Evolutionary conservation across 2,329 filamentous ascomycete species (phyloP), one percentile per base, ranked within the genome.

Genomic region (Aureobasidium zeae): DNA sequence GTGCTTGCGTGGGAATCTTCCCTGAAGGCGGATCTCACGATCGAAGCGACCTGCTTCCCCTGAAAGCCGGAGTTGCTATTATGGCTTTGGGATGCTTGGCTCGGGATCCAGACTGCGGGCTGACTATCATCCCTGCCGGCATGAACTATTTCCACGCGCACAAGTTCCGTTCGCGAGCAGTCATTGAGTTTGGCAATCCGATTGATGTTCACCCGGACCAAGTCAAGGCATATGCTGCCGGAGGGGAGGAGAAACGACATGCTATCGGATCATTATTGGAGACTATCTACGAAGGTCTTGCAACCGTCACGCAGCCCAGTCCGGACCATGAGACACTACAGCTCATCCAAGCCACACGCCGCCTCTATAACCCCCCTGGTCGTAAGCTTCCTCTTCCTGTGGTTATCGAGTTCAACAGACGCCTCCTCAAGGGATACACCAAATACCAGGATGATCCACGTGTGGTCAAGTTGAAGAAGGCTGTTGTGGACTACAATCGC

Each of bases 91-190:
- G 89, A 25, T 83, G 91, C 1, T 70, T 96, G 43, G 86, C 85
- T 4, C 80, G 86, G 45, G 79, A 87, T 49, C 88, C 88, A 2
- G 74, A 89, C 51, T 94, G 85, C 58, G 86, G 85, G 20, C 70
- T 98, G 49, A 91, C 88, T 63, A 95, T 98, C 55, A 85, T 98
- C 20, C 91, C 91, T 2, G 87, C 91, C 38, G 89, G 89, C 55
- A 95, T 98, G 89, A 98, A 98, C 65, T 98, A 98, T 65, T 98
- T 98, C 66, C 88, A 96, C 64, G 85, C 89, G 0, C 89, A 98
- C 72, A 98, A 96, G 63, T 98, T 98, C 66, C 83, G 89, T 33
- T 96, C 89, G 51, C 79, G 89, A 59, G 89, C 89, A 26, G 89
- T 98, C 5, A 80, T 96, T 48, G 91, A 98, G 59, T 98, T 96